These are phyloP conservation scores for Rhodosporidiobolus sp. DNA, from an alignment of 768 basidiomycete species.

Conservation along the genomic window DNA sequence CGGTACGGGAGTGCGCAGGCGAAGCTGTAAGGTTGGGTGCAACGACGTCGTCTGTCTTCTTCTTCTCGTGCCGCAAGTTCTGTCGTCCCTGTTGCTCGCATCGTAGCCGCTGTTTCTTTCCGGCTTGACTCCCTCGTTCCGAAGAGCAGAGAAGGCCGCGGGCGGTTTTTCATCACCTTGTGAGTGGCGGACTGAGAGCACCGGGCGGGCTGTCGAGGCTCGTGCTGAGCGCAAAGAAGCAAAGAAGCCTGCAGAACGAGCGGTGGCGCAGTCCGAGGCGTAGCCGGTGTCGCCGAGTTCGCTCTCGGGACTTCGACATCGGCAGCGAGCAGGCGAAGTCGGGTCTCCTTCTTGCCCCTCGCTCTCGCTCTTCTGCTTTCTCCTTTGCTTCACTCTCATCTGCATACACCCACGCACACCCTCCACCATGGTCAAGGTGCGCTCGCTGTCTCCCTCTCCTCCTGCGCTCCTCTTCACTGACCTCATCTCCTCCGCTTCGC, in stretches of 20 bases:
- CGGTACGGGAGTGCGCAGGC: background rate
- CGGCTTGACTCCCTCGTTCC: background rate
- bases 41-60: too few relatives aligned
- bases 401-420: background rate
- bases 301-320: too few relatives aligned
- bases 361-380: background rate
- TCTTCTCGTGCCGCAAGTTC: background rate
- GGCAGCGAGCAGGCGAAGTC: too few relatives aligned
- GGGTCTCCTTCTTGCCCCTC: too few relatives aligned
- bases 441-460: background rate
- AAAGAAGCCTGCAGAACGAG: too few relatives aligned
- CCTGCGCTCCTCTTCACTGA: background rate
- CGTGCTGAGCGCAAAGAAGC: too few relatives aligned
- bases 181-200: background rate
- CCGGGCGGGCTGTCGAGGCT: too few relatives aligned
- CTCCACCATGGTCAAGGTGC: conserved; percentile 21
- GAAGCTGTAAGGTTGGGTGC: background rate
- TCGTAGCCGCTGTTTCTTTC: background rate
- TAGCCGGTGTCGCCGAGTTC: too few relatives aligned
- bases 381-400: background rate
- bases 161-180: background rate
- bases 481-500: background rate
- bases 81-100: background rate
- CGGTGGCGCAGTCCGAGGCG: too few relatives aligned
- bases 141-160: background rate